These are phyloP conservation scores for Pleurotus sapidus DNA, from an alignment of 768 basidiomycete genomes.

Conservation along the genomic window DNA sequence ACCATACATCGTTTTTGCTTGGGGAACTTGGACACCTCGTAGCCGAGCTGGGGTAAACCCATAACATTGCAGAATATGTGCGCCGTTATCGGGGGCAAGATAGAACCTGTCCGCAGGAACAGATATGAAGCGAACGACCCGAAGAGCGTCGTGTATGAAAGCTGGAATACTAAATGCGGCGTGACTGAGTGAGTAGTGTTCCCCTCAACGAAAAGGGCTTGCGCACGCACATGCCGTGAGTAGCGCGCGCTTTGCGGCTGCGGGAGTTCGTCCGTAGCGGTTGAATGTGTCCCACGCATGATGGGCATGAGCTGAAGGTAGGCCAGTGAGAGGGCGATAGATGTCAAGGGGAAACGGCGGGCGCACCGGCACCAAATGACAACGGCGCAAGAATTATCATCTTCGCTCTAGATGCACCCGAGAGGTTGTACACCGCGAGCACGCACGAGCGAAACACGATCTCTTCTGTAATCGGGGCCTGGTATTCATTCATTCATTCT, in stretches of 20 bases:
- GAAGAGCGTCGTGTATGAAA: conserved; percentile 89
- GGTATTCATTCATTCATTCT: background rate
- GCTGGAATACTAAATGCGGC: conserved; percentile 68
- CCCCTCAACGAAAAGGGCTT: background rate
- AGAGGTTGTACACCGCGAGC: conserved; percentile 68
- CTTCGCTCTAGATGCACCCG: conserved; percentile 46
- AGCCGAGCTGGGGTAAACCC: conserved; percentile 73
- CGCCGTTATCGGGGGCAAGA: conserved; percentile 72
- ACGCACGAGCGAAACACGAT: conserved; percentile 87
- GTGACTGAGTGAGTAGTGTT: background rate
- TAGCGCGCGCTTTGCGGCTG: too few relatives aligned
- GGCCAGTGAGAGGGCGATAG: background rate
- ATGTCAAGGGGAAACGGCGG: background rate
- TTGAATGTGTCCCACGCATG: too few relatives aligned
- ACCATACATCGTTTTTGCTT: too few relatives aligned
- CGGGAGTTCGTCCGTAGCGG: too few relatives aligned
- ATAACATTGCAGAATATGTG: conserved; percentile 95
- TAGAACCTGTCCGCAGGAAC: conserved; percentile 81
- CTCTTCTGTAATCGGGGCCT: conserved; percentile 94
- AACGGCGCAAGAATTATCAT: conserved; percentile 84
- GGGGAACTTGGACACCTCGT: conserved; percentile 60
- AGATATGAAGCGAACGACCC: conserved; percentile 86
- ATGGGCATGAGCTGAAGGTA: too few relatives aligned
- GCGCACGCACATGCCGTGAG: too few relatives aligned
- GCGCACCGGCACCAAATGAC: conserved; percentile 86